Percentiles rank a stretch among this genome's conserved stretches.
Evolutionary conservation across 2,329 filamentous ascomycete species (phyloP).

Genomic region (Sporothrix protearum): DNA sequence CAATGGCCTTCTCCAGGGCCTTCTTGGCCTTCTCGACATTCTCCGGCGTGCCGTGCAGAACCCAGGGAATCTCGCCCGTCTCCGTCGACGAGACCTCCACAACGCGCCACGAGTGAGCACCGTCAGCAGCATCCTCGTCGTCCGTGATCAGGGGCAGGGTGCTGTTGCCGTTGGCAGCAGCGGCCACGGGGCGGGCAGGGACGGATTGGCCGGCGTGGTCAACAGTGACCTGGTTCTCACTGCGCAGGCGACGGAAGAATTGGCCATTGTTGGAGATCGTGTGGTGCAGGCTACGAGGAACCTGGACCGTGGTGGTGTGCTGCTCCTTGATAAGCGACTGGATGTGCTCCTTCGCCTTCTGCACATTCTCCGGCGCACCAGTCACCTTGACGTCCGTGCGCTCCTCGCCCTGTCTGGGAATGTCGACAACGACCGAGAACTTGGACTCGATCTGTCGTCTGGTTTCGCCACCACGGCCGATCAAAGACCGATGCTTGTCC

Average conservation of each 20-base stretch:
- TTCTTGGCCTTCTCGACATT: constrained; percentile 78
- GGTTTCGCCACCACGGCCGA: constrained; percentile 85
- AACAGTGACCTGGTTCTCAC: constrained; percentile 82
- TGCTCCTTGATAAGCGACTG: constrained; percentile 74
- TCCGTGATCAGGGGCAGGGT: constrained; percentile 90
- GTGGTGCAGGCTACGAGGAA: constrained; percentile 82
- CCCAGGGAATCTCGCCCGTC: constrained; percentile 79
- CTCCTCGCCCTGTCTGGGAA: constrained; percentile 82
- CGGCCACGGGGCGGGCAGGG: constrained; percentile 64
- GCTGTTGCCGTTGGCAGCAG: constrained; percentile 59
- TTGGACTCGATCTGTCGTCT: constrained; percentile 81
- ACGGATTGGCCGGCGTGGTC: constrained; percentile 81
- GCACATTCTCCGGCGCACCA: constrained; percentile 73
- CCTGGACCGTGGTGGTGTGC: constrained; percentile 79
- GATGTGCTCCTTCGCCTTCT: constrained; percentile 84
- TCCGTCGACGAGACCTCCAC: constrained; percentile 59
- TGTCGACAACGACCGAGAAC: constrained; percentile 82
- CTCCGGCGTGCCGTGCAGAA: constrained; percentile 74
- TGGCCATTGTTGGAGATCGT: constrained; percentile 81
- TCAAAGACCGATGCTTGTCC: constrained; percentile 85
- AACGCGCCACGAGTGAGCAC: constrained; percentile 79
- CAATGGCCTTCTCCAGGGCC: constrained; percentile 67
- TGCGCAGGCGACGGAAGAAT: constrained; percentile 87
- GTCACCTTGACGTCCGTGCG: constrained; percentile 82
- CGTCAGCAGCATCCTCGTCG: constrained; percentile 60